Base-by-base conservation (phyloP, 768 basidiomycete species). In the Termitomyces sp. region DNA sequence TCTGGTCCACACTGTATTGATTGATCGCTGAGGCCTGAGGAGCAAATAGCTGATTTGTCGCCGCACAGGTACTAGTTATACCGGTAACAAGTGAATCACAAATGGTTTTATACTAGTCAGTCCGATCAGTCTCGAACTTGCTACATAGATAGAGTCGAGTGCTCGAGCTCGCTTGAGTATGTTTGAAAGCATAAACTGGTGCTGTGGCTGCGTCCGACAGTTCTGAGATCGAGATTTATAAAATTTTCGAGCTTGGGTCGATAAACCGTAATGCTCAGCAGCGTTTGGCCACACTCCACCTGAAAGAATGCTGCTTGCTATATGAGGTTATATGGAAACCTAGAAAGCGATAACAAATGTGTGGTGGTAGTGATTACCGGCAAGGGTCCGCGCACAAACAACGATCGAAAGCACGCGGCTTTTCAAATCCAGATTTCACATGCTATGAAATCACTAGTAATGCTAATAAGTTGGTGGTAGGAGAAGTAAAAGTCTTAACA, bases 381-480 rank as follows among this genome's bases (percentile, higher is more conserved):
- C n/a, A n/a, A n/a, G n/a, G n/a, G n/a, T n/a, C n/a, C n/a, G n/a
- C n/a, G n/a, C n/a, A n/a, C n/a, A 18, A 9, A 10, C 4, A 18
- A 16, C 22, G 36, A 53, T 53, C 26, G n/a, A 42, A 53, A 42
- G 38, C 51, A 53, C 52, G 38, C 42, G 52, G 5, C 35, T 20
- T 38, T n/a, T 13, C 28, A n/a, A 28, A 28, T 33, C 18, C 16
- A n/a, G 28, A 36, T 16, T 26, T 47, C 60, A 61, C 53, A 54
- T 61, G 56, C 38, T 7, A 44, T 55, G 26, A 38, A 40, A 53
- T 46, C 60, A 63, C 55, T 42, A 55, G n/a, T n/a, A n/a, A n/a
- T n/a, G n/a, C n/a, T n/a, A n/a, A n/a, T n/a, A n/a, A n/a, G n/a
- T n/a, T n/a, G n/a, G n/a, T n/a, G n/a, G n/a, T n/a, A n/a, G n/a